Evolutionary conservation across 2,329 filamentous ascomycete genomes (phyloP), one percentile per base, ranked within the genome.

Genomic region (Chaetomiaceae sp.): DNA sequence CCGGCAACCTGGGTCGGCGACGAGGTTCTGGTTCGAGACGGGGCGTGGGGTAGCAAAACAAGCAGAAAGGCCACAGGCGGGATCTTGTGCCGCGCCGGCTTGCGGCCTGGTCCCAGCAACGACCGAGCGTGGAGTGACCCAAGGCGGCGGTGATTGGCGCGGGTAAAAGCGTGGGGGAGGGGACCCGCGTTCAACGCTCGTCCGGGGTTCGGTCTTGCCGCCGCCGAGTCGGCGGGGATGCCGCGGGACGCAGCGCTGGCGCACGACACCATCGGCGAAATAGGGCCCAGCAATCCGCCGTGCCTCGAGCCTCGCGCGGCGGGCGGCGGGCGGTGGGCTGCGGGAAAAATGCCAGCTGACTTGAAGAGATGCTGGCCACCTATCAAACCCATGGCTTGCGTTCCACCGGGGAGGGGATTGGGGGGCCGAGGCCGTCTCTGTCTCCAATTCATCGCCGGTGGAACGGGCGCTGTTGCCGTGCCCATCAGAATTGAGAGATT

Each of bases 181-280:
- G n/a, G n/a, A n/a, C n/a, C 42, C 48, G 30, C 35, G 34, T 30
- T n/a, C 32, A 38, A 30, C 22, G 40, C 6, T 40, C 36, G 35
- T 30, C 48, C 35, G 48, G 43, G 30, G 24, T 39, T 51, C 51
- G 51, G 48, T 40, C 35, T 49, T 47, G 48, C 35, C 37, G 37
- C 29, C 36, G 38, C 51, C 51, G 51, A 51, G 17, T 36, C 33
- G 29, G 47, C 33, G 37, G 38, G 27, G 37, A 3, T 2, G n/a
- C n/a, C 30, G 38, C 18, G 5, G 26, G 18, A 20, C 15, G 19
- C 15, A 40, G 30, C 3, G 35, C 32, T 19, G 18, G 32, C 29
- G 47, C 46, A 26, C 20, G 35, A 29, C 30, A 7, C 18, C 15
- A 15, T 15, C 27, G 49, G 37, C 6, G 29, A 32, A 49, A 45